Evolutionary conservation across 78 protist species (phyloP), one percentile per base, ranked within the genome.

Genomic region (Dictyostelium capitatum): DNA sequence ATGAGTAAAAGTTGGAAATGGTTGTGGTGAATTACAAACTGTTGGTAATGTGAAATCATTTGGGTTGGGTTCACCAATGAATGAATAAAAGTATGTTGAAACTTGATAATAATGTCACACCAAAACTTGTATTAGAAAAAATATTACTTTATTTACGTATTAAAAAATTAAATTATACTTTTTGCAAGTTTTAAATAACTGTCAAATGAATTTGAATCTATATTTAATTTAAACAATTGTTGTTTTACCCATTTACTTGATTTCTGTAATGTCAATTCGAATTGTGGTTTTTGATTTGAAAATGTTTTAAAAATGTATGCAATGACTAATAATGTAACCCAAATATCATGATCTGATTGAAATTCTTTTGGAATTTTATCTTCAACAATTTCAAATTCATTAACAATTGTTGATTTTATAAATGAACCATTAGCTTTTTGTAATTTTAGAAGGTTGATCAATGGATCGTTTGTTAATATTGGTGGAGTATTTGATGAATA

Each of bases 351-450:
- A 5, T 6, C 59, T 74, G 32, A 32, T 7, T 59, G 57, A 3
- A 48, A 74, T 46, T 56, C 53, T 12, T 25, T 15, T 30, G 74
- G 79, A 14, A 20, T 41, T 46, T 37, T 70, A 15, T 30, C 10
- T 4, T n/a, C 9, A 14, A 6, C 32, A 50, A 15, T 48, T 3
- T 0, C 3, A 30, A 51, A 47, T 59, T 54, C 51, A 37, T 41
- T 28, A 37, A 1, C 43, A 19, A 62, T 32, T 6, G 53, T 17
- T 6, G 15, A 17, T 43, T 25, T 56, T 12, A 19, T n/a, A 73
- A 73, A 85, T n/a, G 83, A 54, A n/a, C 93, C 93, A 77, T 77
- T 87, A 1, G 93, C 93, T 37, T 65, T 87, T 77, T 87, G 93
- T 56, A 53, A 17, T 25, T 28, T n/a, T 28, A 87, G 28, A 25